A percentile compares a stretch with the other conserved stretches of the same genome.
Evolutionary conservation across 257 asterid genomes (phyloP).

Genomic region (Nicotiana paniculata): DNA sequence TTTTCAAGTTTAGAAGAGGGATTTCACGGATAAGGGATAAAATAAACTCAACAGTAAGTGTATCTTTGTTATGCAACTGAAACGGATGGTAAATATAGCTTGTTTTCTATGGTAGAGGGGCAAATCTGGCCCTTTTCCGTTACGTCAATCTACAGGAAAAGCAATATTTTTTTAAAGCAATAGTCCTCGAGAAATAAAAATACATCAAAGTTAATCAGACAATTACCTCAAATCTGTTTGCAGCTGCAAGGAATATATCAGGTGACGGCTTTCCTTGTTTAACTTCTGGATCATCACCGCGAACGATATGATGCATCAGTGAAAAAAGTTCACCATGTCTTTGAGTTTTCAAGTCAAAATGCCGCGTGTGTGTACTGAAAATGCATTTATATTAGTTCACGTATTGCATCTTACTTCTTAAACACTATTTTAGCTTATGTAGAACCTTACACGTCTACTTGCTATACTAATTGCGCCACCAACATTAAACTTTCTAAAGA

Average conservation of each 20-base stretch:
- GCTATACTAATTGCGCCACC: not conserved
- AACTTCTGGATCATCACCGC: conserved; percentile 96
- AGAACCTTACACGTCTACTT: not conserved
- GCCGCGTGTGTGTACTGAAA: conserved; percentile 78
- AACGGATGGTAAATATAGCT: no score
- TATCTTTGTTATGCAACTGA: no score
- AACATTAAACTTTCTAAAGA: not conserved
- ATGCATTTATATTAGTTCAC: conserved; percentile 17
- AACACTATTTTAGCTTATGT: not conserved
- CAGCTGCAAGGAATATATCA: conserved; percentile 85
- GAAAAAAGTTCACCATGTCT: conserved; percentile 68
- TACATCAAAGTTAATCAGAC: not conserved
- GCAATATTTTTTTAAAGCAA: no score
- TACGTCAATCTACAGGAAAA: no score
- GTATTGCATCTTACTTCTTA: conserved; percentile 10
- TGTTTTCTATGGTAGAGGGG: no score
- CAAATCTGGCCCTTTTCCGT: no score
- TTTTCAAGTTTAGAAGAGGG: no score
- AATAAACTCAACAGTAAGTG: no score
- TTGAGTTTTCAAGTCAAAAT: conserved; percentile 86
- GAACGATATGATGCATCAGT: conserved; percentile 84
- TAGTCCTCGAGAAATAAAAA: no score
- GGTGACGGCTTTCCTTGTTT: conserved; percentile 97
- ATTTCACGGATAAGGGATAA: no score
- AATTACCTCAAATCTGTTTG: conserved; percentile 81